These are phyloP conservation scores for Colletotrichum coccodes DNA, from an alignment of 2,329 filamentous ascomycete species.

Conservation along the genomic window DNA sequence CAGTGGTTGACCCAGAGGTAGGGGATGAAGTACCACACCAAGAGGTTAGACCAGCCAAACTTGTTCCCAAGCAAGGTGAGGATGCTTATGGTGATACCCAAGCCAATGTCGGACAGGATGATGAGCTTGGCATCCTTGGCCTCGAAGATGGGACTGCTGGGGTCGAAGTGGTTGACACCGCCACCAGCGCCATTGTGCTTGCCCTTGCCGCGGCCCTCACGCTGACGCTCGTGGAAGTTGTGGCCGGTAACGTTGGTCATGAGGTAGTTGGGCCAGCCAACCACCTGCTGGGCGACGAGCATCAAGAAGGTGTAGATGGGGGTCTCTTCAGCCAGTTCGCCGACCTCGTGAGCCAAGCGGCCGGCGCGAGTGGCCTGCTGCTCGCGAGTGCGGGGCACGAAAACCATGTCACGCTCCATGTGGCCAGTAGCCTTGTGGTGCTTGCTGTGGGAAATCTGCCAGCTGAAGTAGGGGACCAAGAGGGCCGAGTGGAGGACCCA, in stretches of 20 bases:
- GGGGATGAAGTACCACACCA: conserved; percentile 94
- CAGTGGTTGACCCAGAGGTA: conserved; percentile 99
- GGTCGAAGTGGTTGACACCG: conserved; percentile 96
- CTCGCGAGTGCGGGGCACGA: conserved; percentile 91
- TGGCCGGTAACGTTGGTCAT: conserved; percentile 94
- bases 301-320: conserved; percentile 81
- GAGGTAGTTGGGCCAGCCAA: conserved; percentile 94
- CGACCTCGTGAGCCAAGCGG: conserved; percentile 80
- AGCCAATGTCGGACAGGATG: conserved; percentile 84
- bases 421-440: conserved; percentile 99
- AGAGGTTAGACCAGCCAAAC: conserved; percentile 86
- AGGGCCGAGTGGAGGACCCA: conserved; percentile 91
- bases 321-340: conserved; percentile 93
- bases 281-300: conserved; percentile 85
- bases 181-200: conserved; percentile 84
- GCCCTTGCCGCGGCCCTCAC: conserved; percentile 91
- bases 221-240: conserved; percentile 91
- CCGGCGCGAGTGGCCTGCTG: conserved; percentile 81
- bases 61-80: conserved; percentile 78
- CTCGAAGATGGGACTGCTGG: conserved; percentile 89
- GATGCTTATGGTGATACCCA: conserved; percentile 68
- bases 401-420: conserved; percentile 99
- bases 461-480: conserved; percentile 97
- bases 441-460: conserved; percentile 99
- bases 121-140: conserved; percentile 90